Evolutionary conservation across 768 basidiomycete species (phyloP), one percentile per base, ranked within the genome.

Genomic region (Steccherinum ochraceum): DNA sequence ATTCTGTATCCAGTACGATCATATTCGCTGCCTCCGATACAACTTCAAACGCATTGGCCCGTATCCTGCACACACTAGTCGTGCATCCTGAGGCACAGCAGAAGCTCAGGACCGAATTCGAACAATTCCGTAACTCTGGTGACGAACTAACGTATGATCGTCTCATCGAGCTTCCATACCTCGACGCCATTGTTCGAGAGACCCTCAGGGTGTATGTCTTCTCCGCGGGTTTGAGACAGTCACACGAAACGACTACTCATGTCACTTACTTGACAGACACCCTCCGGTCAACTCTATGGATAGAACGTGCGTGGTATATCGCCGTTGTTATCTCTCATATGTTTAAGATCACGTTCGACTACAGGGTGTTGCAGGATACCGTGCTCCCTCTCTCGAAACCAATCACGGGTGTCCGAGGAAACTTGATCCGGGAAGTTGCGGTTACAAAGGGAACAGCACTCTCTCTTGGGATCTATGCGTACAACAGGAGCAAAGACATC

Each of bases 391-490:
- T 79, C 7, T 68, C 62, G 0, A 55, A 54, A 3, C 72, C 75
- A 0, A 59, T 79, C 35, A 53, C 53, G 26, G 69, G 69, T 3
- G 24, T 57, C 2, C 64, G 74, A 54, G 75, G 75, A 0, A 58
- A 67, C 40, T 52, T 58, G 0, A 66, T 76, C 13, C 60, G 67
- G 19, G 67, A 64, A 13, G 62, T 85, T 43, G 42, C 67, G 4
- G 63, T 85, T 35, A 65, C 70, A 18, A 77, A 76, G 52, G 81
- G 77, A 2, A 76, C 74, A 1, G 50, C 58, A 1, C 51, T 86
- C 24, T 52, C 67, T 12, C 61, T 75, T 3, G 73, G 77, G 1
- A 70, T 82, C 24, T 47, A 61, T 3, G 64, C 66, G 18, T 68
- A 80, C 46, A 84, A 86, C 61, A 61, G 68, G 5, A 74, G 77